phyloP scores from a whole-genome alignment of 192 early-diverging fungal genomes.

The Rhizoclosmatium globosum region DNA sequence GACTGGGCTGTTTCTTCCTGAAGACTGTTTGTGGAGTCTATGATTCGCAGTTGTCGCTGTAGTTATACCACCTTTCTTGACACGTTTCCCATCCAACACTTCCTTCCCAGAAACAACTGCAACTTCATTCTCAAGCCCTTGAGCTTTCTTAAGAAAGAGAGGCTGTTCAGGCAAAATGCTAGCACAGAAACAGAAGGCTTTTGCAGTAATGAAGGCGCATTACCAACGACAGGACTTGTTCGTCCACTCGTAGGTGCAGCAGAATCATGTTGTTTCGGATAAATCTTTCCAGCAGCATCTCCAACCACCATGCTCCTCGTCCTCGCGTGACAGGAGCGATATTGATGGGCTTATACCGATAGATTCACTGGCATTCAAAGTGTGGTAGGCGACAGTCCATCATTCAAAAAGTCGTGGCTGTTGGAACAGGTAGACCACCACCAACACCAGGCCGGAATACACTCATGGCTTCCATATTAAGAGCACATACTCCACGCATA shows the following conservation, averaged over 20 bases:
- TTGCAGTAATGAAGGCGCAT: no score
- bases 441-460: slow-evolving; percentile 42
- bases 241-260: neutral
- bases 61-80: no score
- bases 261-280: neutral
- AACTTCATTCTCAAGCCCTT: neutral
- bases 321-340: neutral
- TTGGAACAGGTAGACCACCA: neutral
- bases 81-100: no score
- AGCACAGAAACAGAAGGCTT: no score
- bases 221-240: neutral
- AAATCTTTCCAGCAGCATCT: neutral
- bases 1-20: no score
- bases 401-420: neutral
- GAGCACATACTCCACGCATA: slow-evolving; percentile 56
- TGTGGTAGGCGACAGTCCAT: neutral
- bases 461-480: slow-evolving; percentile 61
- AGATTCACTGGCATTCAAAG: neutral
- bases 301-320: neutral
- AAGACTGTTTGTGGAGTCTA: no score
- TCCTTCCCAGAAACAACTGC: no score
- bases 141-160: neutral
- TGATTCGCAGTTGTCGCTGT: no score
- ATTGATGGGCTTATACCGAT: neutral
- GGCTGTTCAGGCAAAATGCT: neutral